These are phyloP conservation scores for Fusarium nodosum DNA, from an alignment of 2,329 filamentous ascomycete genomes.

Conservation along the genomic window DNA sequence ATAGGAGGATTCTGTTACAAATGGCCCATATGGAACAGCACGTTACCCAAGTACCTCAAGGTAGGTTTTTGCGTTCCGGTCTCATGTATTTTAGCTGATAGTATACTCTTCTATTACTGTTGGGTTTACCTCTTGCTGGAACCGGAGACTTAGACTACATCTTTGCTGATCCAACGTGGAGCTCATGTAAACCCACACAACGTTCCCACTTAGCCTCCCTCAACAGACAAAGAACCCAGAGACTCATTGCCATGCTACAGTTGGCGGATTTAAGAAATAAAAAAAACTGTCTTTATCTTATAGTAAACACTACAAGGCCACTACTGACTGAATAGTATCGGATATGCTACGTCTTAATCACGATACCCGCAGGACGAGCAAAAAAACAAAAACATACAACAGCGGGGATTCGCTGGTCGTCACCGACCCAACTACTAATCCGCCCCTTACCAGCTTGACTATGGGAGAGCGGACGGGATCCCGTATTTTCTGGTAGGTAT, in stretches of 20 bases:
- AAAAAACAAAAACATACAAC: conserved; percentile 9
- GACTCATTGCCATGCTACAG: background rate
- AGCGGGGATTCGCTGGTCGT: conserved; percentile 17
- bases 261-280: background rate
- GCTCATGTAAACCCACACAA: background rate
- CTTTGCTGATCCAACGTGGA: background rate
- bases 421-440: conserved; percentile 21
- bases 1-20: too few species aligned
- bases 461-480: conserved; percentile 19
- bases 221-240: background rate
- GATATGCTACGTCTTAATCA: background rate
- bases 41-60: too few species aligned
- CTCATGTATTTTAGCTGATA: too few species aligned
- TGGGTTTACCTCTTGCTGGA: too few species aligned
- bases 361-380: background rate
- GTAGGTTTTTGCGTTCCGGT: too few species aligned
- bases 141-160: too few species aligned
- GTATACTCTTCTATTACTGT: too few species aligned
- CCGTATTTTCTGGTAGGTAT: conserved; percentile 17
- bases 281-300: background rate
- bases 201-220: background rate
- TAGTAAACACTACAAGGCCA: too few species aligned
- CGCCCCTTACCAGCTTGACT: conserved; percentile 16
- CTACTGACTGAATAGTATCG: background rate
- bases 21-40: too few species aligned